Conservation (phyloP, 345 rosid genomes). For the Atalantia buxifolia region DNA sequence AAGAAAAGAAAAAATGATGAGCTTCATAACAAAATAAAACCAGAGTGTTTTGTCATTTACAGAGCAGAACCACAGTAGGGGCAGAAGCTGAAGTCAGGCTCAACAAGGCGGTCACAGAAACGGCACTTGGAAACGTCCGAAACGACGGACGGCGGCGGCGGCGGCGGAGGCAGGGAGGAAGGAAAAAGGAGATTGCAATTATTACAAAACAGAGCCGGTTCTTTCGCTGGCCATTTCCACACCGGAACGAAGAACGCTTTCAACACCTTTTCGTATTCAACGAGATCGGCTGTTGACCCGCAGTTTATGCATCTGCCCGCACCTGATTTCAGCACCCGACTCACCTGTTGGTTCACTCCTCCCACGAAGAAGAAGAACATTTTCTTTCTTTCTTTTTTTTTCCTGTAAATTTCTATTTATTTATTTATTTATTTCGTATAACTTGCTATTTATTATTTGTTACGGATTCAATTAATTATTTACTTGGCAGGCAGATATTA, state of each 20-base stretch:
- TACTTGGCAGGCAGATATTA: too few species aligned
- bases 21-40: too few species aligned
- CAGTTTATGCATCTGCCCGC: conserved; percentile 71
- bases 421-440: not conserved
- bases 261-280: conserved; percentile 78
- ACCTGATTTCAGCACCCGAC: conserved; percentile 61
- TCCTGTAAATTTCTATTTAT: too few species aligned
- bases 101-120: conserved; percentile 52
- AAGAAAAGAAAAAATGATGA: too few species aligned
- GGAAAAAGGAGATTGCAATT: conserved; percentile 69
- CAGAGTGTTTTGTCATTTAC: conserved; percentile 8
- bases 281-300: conserved; percentile 74
- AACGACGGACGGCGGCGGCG: conserved; percentile 6
- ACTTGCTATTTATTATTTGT: too few species aligned
- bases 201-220: conserved; percentile 52
- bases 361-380: conserved; percentile 96
- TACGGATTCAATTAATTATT: too few species aligned
- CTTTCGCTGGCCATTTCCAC: conserved; percentile 84
- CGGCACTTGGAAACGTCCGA: conserved; percentile 46
- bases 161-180: conserved; percentile 12
- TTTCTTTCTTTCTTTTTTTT: not conserved
- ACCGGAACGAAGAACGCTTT: conserved; percentile 83
- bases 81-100: conserved; percentile 73
- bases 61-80: conserved; percentile 76
- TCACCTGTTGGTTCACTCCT: conserved; percentile 75